A percentile compares a stretch with the other conserved stretches of the same genome.
Conservation (phyloP, 2,329 filamentous ascomycete species). For the Fusarium sp. region DNA sequence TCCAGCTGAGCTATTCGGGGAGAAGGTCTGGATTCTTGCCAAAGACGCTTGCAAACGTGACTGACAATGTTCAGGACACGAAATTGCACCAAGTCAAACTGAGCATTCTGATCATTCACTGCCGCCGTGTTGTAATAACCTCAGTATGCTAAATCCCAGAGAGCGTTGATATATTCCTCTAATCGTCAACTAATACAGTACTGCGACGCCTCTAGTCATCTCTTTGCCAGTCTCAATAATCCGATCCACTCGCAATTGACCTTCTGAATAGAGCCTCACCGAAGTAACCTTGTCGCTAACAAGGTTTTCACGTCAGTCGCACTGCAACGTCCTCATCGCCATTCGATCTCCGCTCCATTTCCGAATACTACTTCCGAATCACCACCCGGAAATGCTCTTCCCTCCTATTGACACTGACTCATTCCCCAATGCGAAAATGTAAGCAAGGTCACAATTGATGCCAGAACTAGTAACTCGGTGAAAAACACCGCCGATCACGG, state of each 20-base stretch:
- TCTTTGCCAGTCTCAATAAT: too few relatives aligned
- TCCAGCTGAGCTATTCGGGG: slow-evolving; percentile 38
- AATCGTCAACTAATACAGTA: background rate
- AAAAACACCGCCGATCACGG: slow-evolving; percentile 21
- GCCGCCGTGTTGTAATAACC: rapidly evolving
- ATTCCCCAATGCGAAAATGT: background rate
- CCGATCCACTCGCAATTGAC: background rate
- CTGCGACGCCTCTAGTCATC: background rate
- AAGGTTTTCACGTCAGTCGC: background rate
- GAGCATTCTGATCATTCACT: background rate
- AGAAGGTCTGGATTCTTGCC: background rate
- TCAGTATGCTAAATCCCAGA: background rate
- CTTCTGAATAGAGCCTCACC: background rate
- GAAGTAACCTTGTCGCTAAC: background rate
- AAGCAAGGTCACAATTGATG: slow-evolving; percentile 4
- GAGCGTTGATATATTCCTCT: too few relatives aligned
- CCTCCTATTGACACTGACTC: background rate
- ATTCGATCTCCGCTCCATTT: background rate
- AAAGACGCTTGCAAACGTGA: background rate
- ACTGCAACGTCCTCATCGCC: background rate
- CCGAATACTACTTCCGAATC: background rate
- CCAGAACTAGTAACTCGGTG: slow-evolving; percentile 21
- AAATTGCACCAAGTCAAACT: background rate
- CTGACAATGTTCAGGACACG: rapidly evolving
- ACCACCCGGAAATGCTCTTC: background rate